Evolutionary conservation across 345 rosid species (phyloP), one percentile per base, ranked within the genome.

Genomic region (Eutrema yunnanense): DNA sequence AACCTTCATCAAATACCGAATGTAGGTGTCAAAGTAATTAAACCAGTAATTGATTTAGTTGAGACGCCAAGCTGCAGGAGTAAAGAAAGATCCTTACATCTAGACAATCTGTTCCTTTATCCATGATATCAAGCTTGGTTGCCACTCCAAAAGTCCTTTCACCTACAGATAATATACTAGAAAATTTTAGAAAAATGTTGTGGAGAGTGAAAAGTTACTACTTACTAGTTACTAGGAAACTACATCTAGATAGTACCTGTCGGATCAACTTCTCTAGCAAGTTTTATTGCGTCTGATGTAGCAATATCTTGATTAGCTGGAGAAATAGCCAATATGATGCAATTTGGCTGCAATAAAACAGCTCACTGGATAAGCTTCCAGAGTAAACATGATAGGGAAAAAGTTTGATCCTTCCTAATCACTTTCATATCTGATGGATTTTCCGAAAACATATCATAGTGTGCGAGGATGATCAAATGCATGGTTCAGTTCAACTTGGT

Each of bases 241-340:
- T 32, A 51, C 16, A 57, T 51, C 41, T 65, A 60, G 33, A 42
- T 46, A 47, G 47, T 79, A 95, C 99, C 99, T 77, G 98, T 52
- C 65, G 99, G 98, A 86, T 95, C 99, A 66, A 95, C 99, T 87
- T 95, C 99, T 84, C 96, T 88, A 52, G 99, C 99, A 37, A 95
- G 96, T 81, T 95, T 95, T 74, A 95, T 95, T 54, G 99, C 99
- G 74, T 95, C 99, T 49, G 99, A 92, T 51, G 99, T 95, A 56
- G 99, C 99, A 85, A 95, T 95, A 78, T 95, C 99, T 87, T 95
- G 99, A 88, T 95, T 95, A 9, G 99, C 99, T 51, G 99, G 99
- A 76, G 99, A 88, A 60, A 95, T 88, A 40, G 99, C 99, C 90
- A 95, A 86, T 81, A 95, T 92, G 81, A 95, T 90, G 87, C 92